These are phyloP conservation scores for Xylariaceae sp. DNA, from an alignment of 2,329 filamentous ascomycete species.

Conservation along the genomic window DNA sequence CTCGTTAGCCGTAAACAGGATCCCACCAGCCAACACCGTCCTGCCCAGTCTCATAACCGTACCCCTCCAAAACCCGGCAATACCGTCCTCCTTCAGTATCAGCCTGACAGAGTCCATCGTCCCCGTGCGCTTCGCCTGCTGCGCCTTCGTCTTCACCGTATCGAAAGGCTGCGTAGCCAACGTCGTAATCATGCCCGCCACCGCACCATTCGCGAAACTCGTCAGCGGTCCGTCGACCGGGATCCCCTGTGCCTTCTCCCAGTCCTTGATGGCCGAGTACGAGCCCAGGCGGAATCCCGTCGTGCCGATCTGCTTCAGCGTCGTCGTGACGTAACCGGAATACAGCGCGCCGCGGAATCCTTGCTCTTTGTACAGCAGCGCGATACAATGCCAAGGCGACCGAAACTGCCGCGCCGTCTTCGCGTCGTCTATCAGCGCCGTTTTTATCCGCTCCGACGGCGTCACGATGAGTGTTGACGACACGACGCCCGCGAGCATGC, in stretches of 20 bases:
- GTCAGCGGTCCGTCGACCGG: constrained; percentile 30
- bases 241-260: constrained; percentile 22
- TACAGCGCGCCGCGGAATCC: constrained; percentile 52
- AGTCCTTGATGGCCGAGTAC: constrained; percentile 61
- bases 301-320: constrained; percentile 58
- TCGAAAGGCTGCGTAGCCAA: constrained; percentile 58
- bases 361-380: constrained; percentile 45
- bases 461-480: constrained; percentile 57
- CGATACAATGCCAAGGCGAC: constrained; percentile 47
- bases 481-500: constrained; percentile 56
- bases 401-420: constrained; percentile 37
- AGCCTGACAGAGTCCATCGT: constrained; percentile 50
- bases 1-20: constrained; percentile 33
- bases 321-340: constrained; percentile 56
- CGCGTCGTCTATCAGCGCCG: constrained; percentile 59
- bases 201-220: constrained; percentile 39
- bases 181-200: constrained; percentile 37
- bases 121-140: constrained; percentile 51
- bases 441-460: constrained; percentile 61
- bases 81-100: constrained; percentile 52
- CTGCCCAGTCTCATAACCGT: constrained; percentile 61
- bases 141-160: constrained; percentile 57
- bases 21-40: constrained; percentile 45
- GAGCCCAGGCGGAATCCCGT: constrained; percentile 60
- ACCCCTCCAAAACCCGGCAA: constrained; percentile 58